phyloP scores from a whole-genome alignment of 257 asterid genomes.

The Thymus mandschuricus region DNA sequence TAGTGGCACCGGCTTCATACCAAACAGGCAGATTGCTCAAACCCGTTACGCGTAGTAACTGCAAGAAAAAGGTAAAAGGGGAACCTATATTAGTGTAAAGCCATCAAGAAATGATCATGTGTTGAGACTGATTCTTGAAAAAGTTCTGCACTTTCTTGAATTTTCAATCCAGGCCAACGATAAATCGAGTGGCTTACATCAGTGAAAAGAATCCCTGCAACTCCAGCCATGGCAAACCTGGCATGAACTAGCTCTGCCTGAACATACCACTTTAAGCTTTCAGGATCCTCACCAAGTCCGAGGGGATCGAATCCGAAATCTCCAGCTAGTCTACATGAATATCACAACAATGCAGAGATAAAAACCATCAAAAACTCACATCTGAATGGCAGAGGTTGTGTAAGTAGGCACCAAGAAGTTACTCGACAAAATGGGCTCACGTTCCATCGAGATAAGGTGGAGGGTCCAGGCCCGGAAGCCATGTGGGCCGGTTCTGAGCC shows the following conservation, averaged over 20 bases:
- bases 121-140: neutral
- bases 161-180: too few relatives aligned
- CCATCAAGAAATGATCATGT: neutral
- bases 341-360: constrained; percentile 15
- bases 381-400: neutral
- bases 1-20: constrained; percentile 94
- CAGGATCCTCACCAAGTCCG: constrained; percentile 93
- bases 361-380: neutral
- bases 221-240: constrained; percentile 97
- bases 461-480: constrained; percentile 96
- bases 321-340: constrained; percentile 67
- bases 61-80: constrained; percentile 21
- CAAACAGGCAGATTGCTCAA: constrained; percentile 75
- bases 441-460: constrained; percentile 92
- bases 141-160: too few relatives aligned
- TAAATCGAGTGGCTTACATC: constrained; percentile 49
- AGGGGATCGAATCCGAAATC: constrained; percentile 93
- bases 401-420: neutral
- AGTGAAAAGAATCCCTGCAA: constrained; percentile 79
- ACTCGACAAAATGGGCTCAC: constrained; percentile 44
- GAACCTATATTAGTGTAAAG: neutral
- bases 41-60: constrained; percentile 82
- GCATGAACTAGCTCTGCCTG: constrained; percentile 94
- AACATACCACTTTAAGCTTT: constrained; percentile 82
- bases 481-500: constrained; percentile 81